A percentile compares a stretch with the other conserved stretches of the same genome.
These are phyloP conservation scores for Nakaseomyces sp. DNA, from an alignment of 1,139 yeast genomes.

Conservation along the genomic window DNA sequence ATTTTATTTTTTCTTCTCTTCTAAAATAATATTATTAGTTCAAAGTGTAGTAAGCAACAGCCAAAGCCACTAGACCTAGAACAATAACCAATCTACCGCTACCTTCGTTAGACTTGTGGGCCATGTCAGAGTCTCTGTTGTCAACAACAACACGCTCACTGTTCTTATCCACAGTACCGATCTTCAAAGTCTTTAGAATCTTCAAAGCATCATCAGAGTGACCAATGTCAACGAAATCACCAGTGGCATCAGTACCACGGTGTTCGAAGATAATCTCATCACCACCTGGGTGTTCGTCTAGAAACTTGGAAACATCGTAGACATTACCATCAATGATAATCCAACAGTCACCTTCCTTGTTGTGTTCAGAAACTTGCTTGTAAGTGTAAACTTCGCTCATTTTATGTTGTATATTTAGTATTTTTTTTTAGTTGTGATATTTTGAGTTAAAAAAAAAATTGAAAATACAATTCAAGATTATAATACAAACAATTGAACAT, in stretches of 20 bases:
- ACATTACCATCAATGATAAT: conserved; percentile 85
- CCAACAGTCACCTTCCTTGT: conserved; percentile 75
- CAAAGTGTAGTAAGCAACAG: conserved; percentile 46
- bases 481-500: too few relatives aligned
- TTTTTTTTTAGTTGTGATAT: background rate
- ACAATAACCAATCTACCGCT: conserved; percentile 38
- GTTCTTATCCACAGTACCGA: conserved; percentile 55
- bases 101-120: conserved; percentile 30
- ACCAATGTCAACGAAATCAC: conserved; percentile 91
- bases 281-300: conserved; percentile 99
- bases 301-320: conserved; percentile 71
- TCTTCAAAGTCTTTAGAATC: conserved; percentile 53
- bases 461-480: too few relatives aligned
- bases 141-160: conserved; percentile 25
- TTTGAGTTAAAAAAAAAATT: background rate
- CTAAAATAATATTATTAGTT: conserved; percentile 13
- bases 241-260: conserved; percentile 92
- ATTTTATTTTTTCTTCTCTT: background rate
- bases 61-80: conserved; percentile 43
- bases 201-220: conserved; percentile 95
- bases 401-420: background rate
- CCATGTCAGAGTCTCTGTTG: conserved; percentile 5
- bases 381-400: conserved; percentile 39
- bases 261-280: conserved; percentile 88
- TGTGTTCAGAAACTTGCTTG: conserved; percentile 75